Base-by-base conservation (phyloP, 139 green algal species). In the Chlamydomonas sphaeroides region DNA sequence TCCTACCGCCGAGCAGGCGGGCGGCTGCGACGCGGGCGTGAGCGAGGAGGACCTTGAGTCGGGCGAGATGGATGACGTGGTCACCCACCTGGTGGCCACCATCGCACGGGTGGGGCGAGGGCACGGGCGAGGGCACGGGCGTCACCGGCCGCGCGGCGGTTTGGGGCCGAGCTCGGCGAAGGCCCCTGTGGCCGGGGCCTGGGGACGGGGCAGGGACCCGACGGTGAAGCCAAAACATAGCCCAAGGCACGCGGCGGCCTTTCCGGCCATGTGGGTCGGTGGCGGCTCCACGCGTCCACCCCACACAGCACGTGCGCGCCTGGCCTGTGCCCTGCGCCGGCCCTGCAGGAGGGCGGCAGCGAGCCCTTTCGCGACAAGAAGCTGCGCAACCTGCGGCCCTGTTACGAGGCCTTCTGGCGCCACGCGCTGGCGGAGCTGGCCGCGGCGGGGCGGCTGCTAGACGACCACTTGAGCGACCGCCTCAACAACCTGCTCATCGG, bases 341-440 rank as follows among this genome's bases (percentile, higher is more conserved):
- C 51, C 32, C 3, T 42, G 20, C 83, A 90, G 86, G 85, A 91
- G 0, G 91, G 89, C 33, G 81, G 90, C 41, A 73, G 83, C 0
- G 89, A 95, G 56, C 82, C 81, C 30, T 91, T 93, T 59, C 49
- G 45, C 11, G 72, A 83, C 42, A 82, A 59, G 57, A 89, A 84
- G 80, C 86, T 78, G 42, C 53, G 61, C 26, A 83, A 63, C 15
- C 89, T 95, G 57, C 76, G 71, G 1, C 28, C 65, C 11, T 85
- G 87, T 42, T 96, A 93, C 80, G 65, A 88, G 20, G 83, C 90
- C 41, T 73, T 96, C 11, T 96, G 93, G 93, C 78, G 89, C 66
- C 80, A 63, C 32, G 42, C 87, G 41, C 49, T 92, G 32, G 61
- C 83, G 0, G 84, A 90, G 49, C 80, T 86, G 68, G 67, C 80